These are phyloP conservation scores for Cercospora canescens DNA, from an alignment of 2,329 filamentous ascomycete species.

Conservation along the genomic window DNA sequence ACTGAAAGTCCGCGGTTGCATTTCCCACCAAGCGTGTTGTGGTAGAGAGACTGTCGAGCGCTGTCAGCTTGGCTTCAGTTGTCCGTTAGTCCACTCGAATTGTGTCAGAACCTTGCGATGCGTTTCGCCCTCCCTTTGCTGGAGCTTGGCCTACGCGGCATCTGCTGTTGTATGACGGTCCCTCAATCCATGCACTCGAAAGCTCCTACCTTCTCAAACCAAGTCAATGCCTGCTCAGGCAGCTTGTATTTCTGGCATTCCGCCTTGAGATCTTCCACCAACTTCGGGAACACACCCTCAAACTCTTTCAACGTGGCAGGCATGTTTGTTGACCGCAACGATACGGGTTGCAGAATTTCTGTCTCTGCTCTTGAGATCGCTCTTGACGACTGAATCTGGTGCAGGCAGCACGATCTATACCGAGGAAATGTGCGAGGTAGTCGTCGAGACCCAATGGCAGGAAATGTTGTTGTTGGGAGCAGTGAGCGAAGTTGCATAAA, in stretches of 20 bases:
- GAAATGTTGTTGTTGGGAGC: background rate
- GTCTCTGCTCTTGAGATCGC: background rate
- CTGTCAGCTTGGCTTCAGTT: background rate
- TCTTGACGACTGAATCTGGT: background rate
- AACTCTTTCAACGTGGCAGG: conserved; percentile 81
- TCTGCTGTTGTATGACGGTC: background rate
- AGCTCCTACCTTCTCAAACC: conserved; percentile 73
- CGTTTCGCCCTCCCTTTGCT: background rate
- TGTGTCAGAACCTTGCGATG: background rate
- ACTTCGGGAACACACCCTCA: conserved; percentile 82
- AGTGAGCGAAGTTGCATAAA: conserved; percentile 1
- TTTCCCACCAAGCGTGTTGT: conserved; percentile 91
- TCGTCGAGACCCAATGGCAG: background rate
- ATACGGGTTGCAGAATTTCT: conserved; percentile 6
- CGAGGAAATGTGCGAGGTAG: background rate
- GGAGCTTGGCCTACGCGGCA: background rate
- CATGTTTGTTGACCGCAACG: conserved; percentile 46
- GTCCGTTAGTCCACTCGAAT: background rate
- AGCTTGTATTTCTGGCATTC: conserved; percentile 81
- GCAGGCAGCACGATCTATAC: background rate
- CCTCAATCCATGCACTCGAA: background rate
- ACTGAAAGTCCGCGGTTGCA: conserved; percentile 99
- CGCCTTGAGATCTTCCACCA: conserved; percentile 77
- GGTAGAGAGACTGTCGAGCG: conserved; percentile 67
- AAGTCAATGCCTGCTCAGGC: conserved; percentile 75